Conservation (phyloP, 345 rosid genomes). For the Excoecaria agallocha region DNA sequence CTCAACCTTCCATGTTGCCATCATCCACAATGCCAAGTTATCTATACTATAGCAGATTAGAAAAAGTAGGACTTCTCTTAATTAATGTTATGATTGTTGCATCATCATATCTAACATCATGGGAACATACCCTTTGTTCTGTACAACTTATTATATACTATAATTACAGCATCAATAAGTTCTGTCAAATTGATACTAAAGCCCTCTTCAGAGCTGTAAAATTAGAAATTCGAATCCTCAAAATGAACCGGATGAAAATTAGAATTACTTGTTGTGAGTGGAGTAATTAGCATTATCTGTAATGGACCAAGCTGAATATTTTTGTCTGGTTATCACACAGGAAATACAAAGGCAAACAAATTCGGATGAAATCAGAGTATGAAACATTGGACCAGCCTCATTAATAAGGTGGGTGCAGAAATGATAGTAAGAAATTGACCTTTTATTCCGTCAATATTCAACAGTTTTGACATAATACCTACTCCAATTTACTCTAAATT, state of each 20-base stretch:
- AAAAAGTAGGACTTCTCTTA: constrained; percentile 9
- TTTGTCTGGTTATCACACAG: not conserved
- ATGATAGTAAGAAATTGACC: constrained; percentile 13
- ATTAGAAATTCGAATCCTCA: no score
- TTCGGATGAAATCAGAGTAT: not conserved
- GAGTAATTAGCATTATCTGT: not conserved
- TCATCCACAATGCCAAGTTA: constrained; percentile 23
- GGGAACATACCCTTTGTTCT: no score
- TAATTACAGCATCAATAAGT: no score
- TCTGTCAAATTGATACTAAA: no score
- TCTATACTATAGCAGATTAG: not conserved
- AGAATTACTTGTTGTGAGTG: no score
- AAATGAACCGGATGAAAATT: no score
- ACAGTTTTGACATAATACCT: not conserved
- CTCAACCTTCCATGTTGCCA: constrained; percentile 11
- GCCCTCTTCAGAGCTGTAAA: no score
- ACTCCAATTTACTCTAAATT: not conserved
- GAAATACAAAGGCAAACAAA: not conserved
- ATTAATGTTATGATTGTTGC: constrained; percentile 2
- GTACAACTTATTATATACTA: not conserved
- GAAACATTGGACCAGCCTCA: constrained; percentile 22
- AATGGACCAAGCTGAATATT: not conserved
- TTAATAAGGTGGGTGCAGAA: constrained; percentile 30
- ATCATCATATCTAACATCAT: not conserved
- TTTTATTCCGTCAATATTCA: not conserved